These are phyloP conservation scores for Scedosporium minutisporum DNA, from an alignment of 2,329 filamentous ascomycete species.

Conservation along the genomic window DNA sequence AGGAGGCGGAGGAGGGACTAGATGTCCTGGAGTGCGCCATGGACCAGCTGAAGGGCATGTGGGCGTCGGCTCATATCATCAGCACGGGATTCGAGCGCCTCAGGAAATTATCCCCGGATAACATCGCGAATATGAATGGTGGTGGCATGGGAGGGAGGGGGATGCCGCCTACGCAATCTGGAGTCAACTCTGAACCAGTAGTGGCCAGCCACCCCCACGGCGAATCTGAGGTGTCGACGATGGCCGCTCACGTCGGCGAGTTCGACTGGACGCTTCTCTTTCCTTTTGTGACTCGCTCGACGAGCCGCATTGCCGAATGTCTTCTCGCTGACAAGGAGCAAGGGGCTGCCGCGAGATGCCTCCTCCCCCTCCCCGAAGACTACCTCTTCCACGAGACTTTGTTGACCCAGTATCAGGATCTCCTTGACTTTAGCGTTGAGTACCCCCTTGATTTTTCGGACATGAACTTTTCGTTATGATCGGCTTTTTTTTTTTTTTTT, in stretches of 20 bases:
- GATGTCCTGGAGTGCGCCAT: conserved; percentile 21
- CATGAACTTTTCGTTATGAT: neutral
- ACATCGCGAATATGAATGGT: neutral
- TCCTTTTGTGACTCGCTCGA: conserved; percentile 22
- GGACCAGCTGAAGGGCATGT: conserved; percentile 23
- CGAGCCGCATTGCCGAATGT: conserved; percentile 17
- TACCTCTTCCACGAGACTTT: conserved; percentile 15
- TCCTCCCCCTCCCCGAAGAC: conserved; percentile 13
- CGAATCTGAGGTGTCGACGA: neutral
- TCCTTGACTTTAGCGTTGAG: conserved; percentile 10
- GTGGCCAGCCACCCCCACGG: too few species aligned
- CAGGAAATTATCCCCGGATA: conserved; percentile 5
- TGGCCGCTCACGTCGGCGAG: conserved; percentile 5
- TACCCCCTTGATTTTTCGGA: conserved; percentile 11
- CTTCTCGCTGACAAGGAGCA: conserved; percentile 14
- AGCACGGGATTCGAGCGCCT: conserved; percentile 21
- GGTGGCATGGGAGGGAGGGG: too few species aligned
- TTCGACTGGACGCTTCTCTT: conserved; percentile 25
- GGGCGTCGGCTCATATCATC: conserved; percentile 26
- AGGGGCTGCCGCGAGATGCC: conserved; percentile 11
- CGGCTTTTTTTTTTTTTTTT: neutral
- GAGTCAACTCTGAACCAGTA: too few species aligned
- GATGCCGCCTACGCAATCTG: neutral
- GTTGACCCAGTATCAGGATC: conserved; percentile 15
- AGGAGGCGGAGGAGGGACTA: conserved; percentile 22